Conservation (phyloP, 768 basidiomycete species). For the Russula brevipes region DNA sequence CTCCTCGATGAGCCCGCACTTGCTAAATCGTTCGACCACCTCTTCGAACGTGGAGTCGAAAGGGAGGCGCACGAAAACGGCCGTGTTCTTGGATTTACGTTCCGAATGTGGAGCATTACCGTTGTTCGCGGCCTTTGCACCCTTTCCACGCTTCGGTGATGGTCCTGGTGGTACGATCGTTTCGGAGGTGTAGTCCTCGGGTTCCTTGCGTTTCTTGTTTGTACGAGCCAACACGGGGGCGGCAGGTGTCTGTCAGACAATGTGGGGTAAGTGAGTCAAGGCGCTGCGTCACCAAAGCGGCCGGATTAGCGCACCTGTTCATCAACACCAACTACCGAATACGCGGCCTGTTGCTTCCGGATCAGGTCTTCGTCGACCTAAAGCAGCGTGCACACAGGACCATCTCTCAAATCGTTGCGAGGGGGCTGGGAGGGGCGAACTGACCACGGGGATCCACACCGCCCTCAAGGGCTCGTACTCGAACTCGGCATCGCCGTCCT, state of each 20-base stretch:
- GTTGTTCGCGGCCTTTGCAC: conserved; percentile 39
- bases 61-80: conserved; percentile 84
- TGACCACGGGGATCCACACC: conserved; percentile 79
- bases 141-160: conserved; percentile 66
- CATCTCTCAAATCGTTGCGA: conserved; percentile 22
- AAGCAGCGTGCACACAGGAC: conserved; percentile 14
- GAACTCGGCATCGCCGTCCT: conserved; percentile 87
- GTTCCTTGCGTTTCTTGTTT: conserved; percentile 75
- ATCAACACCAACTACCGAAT: conserved; percentile 88
- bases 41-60: conserved; percentile 67
- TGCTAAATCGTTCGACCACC: conserved; percentile 80
- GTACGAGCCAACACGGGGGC: conserved; percentile 77
- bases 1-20: conserved; percentile 89
- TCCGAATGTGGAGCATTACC: conserved; percentile 33
- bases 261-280: conserved; percentile 22
- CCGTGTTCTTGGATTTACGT: conserved; percentile 84
- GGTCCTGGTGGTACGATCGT: conserved; percentile 44
- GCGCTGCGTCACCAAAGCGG: conserved; percentile 11
- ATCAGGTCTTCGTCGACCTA: conserved; percentile 86
- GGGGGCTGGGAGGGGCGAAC: conserved; percentile 30
- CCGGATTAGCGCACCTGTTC: conserved; percentile 62
- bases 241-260: conserved; percentile 62
- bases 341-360: conserved; percentile 90
- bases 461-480: conserved; percentile 79
- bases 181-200: conserved; percentile 63